phyloP scores from a whole-genome alignment of 768 basidiomycete species.

The Leccinum incarnatum region DNA sequence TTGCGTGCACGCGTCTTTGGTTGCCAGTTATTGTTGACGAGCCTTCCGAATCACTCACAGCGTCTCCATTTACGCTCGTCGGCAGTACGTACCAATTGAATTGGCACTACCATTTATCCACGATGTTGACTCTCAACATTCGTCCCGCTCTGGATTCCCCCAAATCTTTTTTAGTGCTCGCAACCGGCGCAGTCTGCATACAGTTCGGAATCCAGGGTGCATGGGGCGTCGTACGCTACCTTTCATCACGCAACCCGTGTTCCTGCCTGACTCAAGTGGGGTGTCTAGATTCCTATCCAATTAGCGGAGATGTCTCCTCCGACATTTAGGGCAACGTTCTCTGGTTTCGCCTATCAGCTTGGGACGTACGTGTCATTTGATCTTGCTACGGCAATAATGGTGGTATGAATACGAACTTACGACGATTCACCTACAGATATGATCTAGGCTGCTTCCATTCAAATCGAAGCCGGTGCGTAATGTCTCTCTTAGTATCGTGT shows the following conservation, averaged over 20 bases:
- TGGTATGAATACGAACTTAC: no score
- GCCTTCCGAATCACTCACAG: conserved; percentile 4
- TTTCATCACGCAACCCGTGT: neutral
- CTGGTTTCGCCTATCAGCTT: conserved; percentile 80
- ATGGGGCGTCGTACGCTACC: conserved; percentile 71
- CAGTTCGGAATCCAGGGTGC: conserved; percentile 90
- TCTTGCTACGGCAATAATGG: no score
- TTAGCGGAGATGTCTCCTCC: conserved; percentile 84
- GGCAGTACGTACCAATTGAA: conserved; percentile 17
- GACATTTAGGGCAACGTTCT: conserved; percentile 86
- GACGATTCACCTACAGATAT: no score
- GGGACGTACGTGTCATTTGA: conserved; percentile 45
- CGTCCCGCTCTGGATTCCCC: conserved; percentile 85
- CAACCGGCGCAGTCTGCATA: conserved; percentile 83
- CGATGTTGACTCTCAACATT: conserved; percentile 34
- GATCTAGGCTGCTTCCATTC: no score
- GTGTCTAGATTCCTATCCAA: conserved; percentile 62
- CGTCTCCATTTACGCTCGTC: conserved; percentile 25
- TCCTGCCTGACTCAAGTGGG: neutral
- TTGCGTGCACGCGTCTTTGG: neutral
- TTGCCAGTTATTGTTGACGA: neutral
- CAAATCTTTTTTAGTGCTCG: conserved; percentile 56
- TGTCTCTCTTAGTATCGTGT: no score
- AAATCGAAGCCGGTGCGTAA: no score
- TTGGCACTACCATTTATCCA: neutral